Base-by-base conservation (phyloP, 2,329 filamentous ascomycete genomes). In the Pseudocercospora vitis region DNA sequence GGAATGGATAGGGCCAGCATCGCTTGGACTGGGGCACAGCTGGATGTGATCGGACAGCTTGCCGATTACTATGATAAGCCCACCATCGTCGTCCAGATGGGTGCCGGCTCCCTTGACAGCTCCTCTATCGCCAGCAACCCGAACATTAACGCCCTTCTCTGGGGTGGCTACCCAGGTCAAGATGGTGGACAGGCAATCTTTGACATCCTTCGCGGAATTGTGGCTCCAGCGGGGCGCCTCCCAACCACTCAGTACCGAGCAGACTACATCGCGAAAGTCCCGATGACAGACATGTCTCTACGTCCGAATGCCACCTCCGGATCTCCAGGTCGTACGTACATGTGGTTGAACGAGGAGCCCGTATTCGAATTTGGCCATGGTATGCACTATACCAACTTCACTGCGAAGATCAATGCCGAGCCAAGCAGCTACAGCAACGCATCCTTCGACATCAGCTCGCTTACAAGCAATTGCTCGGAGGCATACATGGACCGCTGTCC, bases 101-200 rank as follows among this genome's bases (percentile, higher is more conserved):
- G 80, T 18, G 74, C 68, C n/a, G 73, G 72, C 9, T 74, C 78
- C 60, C 57, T 84, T 16, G 82, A 85, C 62, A 75, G 76, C 52
- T 72, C 76, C 0, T 73, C 78, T 2, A 63, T 84, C 3, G 63
- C 78, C 4, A 67, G 66, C 3, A 77, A 80, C 49, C 58, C 68
- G 1, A 77, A 77, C 50, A 73, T 84, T 52, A 75, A 72, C 23
- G 74, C 78, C 0, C 63, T 85, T 0, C 60, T 85, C 0, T 84
- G 82, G 82, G 78, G 72, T 0, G 80, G 81, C 0, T 84, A 82
- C 52, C 82, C 82, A 0, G 81, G 82, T 1, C 81, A 85, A 65
- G 77, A 78, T 32, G 82, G 82, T 9, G 82, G 82, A 2, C 67
- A 69, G 7, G 82, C 81, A 0, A 63, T 84, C 8, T 68, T 83